A percentile compares a stretch with the other conserved stretches of the same genome.
These are phyloP conservation scores for Panicum hallii DNA, from an alignment of 202 grass and related monocot genomes.

Conservation along the genomic window DNA sequence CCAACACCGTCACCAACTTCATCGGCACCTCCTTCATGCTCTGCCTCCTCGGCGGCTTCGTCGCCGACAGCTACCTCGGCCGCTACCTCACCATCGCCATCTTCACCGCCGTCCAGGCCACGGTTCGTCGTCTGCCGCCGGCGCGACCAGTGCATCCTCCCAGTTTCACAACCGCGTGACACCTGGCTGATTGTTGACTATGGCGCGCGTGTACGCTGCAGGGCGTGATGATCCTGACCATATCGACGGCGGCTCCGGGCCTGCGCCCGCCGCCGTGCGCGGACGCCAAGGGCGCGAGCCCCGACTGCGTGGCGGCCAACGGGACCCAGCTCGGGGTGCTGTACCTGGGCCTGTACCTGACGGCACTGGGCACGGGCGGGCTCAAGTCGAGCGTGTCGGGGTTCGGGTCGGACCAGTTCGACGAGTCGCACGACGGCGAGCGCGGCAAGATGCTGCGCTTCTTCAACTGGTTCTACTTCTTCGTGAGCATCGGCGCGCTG, in stretches of 20 bases:
- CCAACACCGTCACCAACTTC: constrained; percentile 82
- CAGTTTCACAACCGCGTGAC: background rate
- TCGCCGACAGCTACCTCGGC: constrained; percentile 77
- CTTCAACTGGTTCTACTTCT: constrained; percentile 99
- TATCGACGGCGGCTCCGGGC: constrained; percentile 51
- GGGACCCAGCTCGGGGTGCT: constrained; percentile 63
- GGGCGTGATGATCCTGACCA: constrained; percentile 68
- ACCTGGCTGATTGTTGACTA: background rate
- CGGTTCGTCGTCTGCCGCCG: background rate
- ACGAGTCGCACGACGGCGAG: constrained; percentile 61
- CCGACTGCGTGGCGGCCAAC: constrained; percentile 53
- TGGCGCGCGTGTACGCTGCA: no score
- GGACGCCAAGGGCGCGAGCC: constrained; percentile 34
- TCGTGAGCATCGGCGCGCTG: constrained; percentile 78
- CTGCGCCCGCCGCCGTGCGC: constrained; percentile 59
- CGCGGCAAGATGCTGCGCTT: constrained; percentile 65
- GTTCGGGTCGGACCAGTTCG: constrained; percentile 81
- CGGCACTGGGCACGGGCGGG: constrained; percentile 75
- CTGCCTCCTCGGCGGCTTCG: constrained; percentile 75
- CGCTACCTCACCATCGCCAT: constrained; percentile 78
- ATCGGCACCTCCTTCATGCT: constrained; percentile 79
- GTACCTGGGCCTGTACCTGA: constrained; percentile 69
- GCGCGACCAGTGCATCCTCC: no score
- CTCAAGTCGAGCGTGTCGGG: constrained; percentile 86
- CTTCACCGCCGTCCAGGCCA: constrained; percentile 66